Evolutionary conservation across 176 grass and related monocot species (phyloP).

Genomic region (Otatea glauca): DNA sequence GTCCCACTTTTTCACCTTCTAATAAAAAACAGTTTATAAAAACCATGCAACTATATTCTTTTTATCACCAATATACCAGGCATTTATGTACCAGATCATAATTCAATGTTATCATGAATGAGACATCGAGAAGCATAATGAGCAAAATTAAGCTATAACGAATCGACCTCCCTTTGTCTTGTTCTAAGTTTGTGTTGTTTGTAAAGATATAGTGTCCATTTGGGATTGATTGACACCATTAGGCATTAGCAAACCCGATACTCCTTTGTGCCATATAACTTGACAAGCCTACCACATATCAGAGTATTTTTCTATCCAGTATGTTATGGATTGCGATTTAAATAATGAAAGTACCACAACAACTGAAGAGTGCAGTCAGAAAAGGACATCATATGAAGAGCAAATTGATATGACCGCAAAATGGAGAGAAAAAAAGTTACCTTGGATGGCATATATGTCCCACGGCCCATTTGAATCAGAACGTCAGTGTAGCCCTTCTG

Average conservation of each 20-base stretch:
- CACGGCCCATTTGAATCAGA: constrained; percentile 71
- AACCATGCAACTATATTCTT: neutral
- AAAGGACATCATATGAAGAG: neutral
- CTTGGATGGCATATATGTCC: constrained; percentile 62
- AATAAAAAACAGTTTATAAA: neutral
- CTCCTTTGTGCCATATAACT: neutral
- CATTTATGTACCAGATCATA: neutral
- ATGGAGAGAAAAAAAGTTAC: constrained; percentile 38
- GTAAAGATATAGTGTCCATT: neutral
- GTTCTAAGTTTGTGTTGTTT: neutral
- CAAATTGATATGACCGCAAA: neutral
- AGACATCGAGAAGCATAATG: neutral
- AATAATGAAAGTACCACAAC: neutral
- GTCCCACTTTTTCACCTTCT: neutral
- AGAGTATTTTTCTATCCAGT: neutral
- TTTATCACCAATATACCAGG: neutral
- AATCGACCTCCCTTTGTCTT: neutral
- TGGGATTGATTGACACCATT: neutral
- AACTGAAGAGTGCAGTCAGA: neutral
- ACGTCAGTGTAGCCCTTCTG: constrained; percentile 66
- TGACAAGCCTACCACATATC: neutral
- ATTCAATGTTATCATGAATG: neutral
- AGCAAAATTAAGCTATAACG: neutral
- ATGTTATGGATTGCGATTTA: neutral
- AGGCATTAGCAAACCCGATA: neutral